These are phyloP conservation scores for Passiflora organensis DNA, from an alignment of 345 rosid species.

Conservation along the genomic window DNA sequence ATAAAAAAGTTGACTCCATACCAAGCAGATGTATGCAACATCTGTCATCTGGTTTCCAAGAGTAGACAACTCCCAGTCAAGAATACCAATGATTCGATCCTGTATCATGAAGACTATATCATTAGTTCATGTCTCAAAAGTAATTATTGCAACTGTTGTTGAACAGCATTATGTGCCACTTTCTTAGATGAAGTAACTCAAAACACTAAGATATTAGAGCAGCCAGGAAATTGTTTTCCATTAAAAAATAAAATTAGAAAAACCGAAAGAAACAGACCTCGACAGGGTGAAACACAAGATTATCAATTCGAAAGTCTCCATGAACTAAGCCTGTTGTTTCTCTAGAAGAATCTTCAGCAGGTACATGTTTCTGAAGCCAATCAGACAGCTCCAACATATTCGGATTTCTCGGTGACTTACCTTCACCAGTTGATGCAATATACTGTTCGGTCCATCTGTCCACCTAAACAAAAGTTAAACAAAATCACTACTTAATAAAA, in stretches of 20 bases:
- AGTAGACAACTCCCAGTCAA: slow-evolving; percentile 96
- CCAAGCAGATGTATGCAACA: slow-evolving; percentile 84
- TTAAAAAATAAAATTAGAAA: too few relatives aligned
- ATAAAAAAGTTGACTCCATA: slow-evolving; percentile 28
- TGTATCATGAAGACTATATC: slow-evolving; percentile 26
- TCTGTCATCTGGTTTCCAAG: slow-evolving; percentile 98
- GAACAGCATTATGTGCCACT: too few relatives aligned
- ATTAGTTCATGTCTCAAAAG: neutral
- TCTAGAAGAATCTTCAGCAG: slow-evolving; percentile 70
- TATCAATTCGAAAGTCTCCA: slow-evolving; percentile 94
- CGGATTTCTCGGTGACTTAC: slow-evolving; percentile 62
- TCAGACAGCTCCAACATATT: slow-evolving; percentile 72
- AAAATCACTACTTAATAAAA: too few relatives aligned
- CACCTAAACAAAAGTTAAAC: slow-evolving; percentile 34
- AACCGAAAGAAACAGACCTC: slow-evolving; percentile 56
- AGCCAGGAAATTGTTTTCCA: too few relatives aligned
- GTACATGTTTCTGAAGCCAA: slow-evolving; percentile 64
- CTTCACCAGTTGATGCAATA: slow-evolving; percentile 75
- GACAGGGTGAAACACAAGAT: slow-evolving; percentile 78
- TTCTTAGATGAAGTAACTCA: too few relatives aligned
- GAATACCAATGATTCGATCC: slow-evolving; percentile 88
- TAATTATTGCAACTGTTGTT: neutral
- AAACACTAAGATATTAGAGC: too few relatives aligned
- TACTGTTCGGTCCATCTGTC: slow-evolving; percentile 95
- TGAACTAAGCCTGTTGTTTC: slow-evolving; percentile 76